Evolutionary conservation across 768 basidiomycete genomes (phyloP).

Genomic region (Pulveroboletus sp.): DNA sequence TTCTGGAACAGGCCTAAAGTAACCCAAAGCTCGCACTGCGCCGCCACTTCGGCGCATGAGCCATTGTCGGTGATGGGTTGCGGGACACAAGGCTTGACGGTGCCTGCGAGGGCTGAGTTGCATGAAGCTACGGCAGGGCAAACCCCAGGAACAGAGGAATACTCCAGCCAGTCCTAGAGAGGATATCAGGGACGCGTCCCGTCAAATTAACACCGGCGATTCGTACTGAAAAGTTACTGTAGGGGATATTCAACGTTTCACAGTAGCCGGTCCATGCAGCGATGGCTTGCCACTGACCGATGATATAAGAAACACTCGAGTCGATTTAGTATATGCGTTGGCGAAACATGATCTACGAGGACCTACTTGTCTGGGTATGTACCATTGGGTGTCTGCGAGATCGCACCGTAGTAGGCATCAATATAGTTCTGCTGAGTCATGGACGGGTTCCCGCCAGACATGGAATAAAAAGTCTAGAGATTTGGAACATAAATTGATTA

Average conservation of each 20-base stretch:
- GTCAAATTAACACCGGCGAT: neutral
- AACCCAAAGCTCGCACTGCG: slow-evolving; percentile 18
- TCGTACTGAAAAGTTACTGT: slow-evolving; percentile 16
- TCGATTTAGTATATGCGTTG: neutral
- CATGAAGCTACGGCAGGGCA: slow-evolving; percentile 17
- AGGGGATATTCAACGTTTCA: slow-evolving; percentile 20
- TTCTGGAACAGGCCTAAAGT: slow-evolving; percentile 22
- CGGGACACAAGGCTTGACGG: slow-evolving; percentile 11
- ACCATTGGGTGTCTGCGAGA: slow-evolving; percentile 17
- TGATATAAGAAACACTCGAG: slow-evolving; percentile 6
- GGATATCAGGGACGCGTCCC: neutral
- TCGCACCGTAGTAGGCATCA: slow-evolving; percentile 17
- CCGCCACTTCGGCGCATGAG: slow-evolving; percentile 16
- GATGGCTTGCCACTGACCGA: slow-evolving; percentile 14
- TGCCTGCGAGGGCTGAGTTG: neutral
- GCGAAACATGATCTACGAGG: neutral
- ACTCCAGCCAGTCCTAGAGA: slow-evolving; percentile 22
- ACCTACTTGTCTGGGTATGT: slow-evolving; percentile 15
- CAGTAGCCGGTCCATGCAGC: slow-evolving; percentile 23
- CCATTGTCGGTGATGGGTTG: slow-evolving; percentile 21
- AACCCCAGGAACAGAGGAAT: slow-evolving; percentile 16
- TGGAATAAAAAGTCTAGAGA: slow-evolving; percentile 13
- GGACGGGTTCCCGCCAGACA: slow-evolving; percentile 16
- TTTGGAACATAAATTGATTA: neutral
- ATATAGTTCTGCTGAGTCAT: slow-evolving; percentile 23